Base-by-base conservation (phyloP, 2,329 filamentous ascomycete genomes). In the Nothophoma quercina region DNA sequence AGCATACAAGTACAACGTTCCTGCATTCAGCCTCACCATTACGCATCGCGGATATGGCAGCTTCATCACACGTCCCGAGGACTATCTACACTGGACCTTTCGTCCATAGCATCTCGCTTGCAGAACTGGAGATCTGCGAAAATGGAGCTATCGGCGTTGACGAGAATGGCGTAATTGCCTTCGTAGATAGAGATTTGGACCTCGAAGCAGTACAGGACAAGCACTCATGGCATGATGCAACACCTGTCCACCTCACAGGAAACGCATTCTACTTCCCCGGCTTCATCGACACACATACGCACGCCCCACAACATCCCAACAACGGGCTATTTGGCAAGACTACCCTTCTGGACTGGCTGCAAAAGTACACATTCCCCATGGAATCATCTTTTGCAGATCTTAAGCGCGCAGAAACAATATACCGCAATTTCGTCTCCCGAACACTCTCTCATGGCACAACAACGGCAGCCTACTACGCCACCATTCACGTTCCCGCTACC, bases 271-370 rank as follows among this genome's bases (percentile, higher is more conserved):
- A 91, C 79, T 93, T 95, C 64, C 90, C 90, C 0, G 90, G 90
- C 5, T 92, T 93, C 68, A 86, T 95, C 55, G 93, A 99, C 74
- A 96, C 95, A 1, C 95, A 99, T 73, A 89, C 96, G 51, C 95
- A 99, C 72, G 95, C 95, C 7, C 85, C 93, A 0, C 95, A 99
- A 77, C 97, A 96, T 67, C 92, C 93, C 51, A 99, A 99, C 69
- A 85, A 86, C 1, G 95, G 95, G 53, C 88, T 99, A 59, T 98
- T 98, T 71, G 95, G 95, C 67, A 95, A 93, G 61, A 88, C 90
- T 0, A 97, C 93, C 0, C 86, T 99, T 25, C 84, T 99, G 12
- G 89, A 95, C 76, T 99, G 95, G 95, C 81, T 99, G 5, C 85
- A 93, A 65, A 95, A 82, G 13, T 98, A 99, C 78, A 99, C 95